These are phyloP conservation scores for Acidiella bohemica DNA, from an alignment of 495 filamentous ascomycete species.

Conservation along the genomic window DNA sequence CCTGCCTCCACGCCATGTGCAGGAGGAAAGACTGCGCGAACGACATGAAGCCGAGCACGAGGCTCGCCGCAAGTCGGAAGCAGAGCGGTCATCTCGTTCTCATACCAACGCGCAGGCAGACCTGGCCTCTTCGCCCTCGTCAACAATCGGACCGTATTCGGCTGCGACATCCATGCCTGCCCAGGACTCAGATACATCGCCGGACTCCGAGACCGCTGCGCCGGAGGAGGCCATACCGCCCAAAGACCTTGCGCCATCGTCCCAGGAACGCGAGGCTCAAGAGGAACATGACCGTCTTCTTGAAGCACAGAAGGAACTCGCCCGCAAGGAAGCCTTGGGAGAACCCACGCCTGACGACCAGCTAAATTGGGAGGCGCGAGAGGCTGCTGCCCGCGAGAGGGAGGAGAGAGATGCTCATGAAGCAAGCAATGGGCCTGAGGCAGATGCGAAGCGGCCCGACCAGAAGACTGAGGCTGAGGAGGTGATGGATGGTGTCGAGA, in stretches of 20 bases:
- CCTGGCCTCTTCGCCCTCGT: conserved; percentile 29
- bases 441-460: neutral
- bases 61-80: conserved; percentile 13
- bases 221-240: conserved; percentile 24
- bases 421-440: conserved; percentile 15
- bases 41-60: conserved; percentile 20
- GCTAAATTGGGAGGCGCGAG: conserved; percentile 24
- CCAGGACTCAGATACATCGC: conserved; percentile 38
- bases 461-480: conserved; percentile 8
- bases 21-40: conserved; percentile 25
- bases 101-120: conserved; percentile 20
- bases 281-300: conserved; percentile 29
- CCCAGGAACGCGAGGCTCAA: conserved; percentile 26
- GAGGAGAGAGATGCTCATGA: conserved; percentile 24
- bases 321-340: conserved; percentile 24
- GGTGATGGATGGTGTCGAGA: conserved; percentile 7
- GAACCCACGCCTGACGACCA: conserved; percentile 30
- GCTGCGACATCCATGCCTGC: conserved; percentile 30
- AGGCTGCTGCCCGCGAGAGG: conserved; percentile 14
- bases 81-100: conserved; percentile 1
- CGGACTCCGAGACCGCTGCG: conserved; percentile 38
- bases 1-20: conserved; percentile 26
- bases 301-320: conserved; percentile 28
- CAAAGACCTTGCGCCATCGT: conserved; percentile 19
- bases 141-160: conserved; percentile 32